These are phyloP conservation scores for Lactarius vividus DNA, from an alignment of 768 basidiomycete genomes.

Conservation along the genomic window DNA sequence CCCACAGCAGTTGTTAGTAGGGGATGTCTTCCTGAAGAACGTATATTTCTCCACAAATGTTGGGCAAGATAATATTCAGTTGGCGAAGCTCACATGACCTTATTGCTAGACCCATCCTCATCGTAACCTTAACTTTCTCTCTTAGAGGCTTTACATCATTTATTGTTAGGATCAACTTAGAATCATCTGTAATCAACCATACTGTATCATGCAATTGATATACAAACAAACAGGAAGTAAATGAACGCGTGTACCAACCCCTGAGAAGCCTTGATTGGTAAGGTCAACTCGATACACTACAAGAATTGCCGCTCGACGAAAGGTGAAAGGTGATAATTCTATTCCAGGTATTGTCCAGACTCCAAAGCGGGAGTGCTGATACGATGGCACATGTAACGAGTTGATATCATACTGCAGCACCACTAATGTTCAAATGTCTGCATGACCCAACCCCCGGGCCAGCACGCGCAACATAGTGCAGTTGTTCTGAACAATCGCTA, in stretches of 20 bases:
- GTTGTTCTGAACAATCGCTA: no score
- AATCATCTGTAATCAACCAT: background rate
- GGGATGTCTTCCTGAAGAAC: slow-evolving; percentile 77
- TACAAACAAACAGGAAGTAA: background rate
- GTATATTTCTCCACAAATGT: slow-evolving; percentile 69
- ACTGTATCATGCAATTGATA: background rate
- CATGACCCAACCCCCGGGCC: no score
- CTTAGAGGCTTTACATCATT: background rate
- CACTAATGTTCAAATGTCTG: no score
- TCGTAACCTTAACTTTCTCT: background rate
- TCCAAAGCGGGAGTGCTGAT: background rate
- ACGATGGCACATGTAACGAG: no score
- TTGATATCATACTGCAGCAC: no score
- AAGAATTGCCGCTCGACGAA: background rate
- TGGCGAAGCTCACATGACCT: slow-evolving; percentile 50
- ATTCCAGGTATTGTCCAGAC: background rate
- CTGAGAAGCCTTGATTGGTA: background rate
- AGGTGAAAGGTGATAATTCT: no score
- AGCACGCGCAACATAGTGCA: no score
- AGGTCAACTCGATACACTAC: background rate
- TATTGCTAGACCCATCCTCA: background rate
- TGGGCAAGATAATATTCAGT: slow-evolving; percentile 52
- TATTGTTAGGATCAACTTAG: background rate
- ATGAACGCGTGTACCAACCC: background rate
- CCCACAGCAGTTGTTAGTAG: slow-evolving; percentile 64